These are phyloP conservation scores for Anthoceros angustus DNA, from an alignment of 225 moss, liverwort and hornwort species.

Conservation along the genomic window DNA sequence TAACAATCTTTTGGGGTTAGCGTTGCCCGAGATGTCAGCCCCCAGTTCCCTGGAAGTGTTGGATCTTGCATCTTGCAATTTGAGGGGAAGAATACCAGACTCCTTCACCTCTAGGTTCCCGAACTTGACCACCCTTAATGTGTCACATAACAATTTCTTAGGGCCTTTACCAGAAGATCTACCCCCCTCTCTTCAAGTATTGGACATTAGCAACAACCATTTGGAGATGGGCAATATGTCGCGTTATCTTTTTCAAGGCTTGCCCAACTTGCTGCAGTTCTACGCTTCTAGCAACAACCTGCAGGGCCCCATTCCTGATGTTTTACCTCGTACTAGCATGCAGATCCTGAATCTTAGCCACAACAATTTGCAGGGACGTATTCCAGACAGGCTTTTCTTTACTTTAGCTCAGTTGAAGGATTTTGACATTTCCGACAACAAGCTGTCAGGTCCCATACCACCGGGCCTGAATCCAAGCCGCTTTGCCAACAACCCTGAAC, in stretches of 20 bases:
- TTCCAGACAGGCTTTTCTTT: not conserved
- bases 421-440: conserved; percentile 6
- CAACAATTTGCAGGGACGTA: conserved; percentile 1
- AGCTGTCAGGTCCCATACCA: not conserved
- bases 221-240: no score
- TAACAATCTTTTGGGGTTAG: conserved; percentile 5
- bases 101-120: not conserved
- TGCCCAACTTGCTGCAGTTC: no score
- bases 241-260: no score
- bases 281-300: no score
- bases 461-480: not conserved
- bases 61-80: no score
- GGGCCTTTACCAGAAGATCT: not conserved
- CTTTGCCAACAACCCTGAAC: conserved; percentile 8
- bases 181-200: no score
- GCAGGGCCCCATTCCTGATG: not conserved
- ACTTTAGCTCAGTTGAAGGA: not conserved
- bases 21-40: not conserved
- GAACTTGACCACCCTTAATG: not conserved
- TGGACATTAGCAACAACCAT: no score
- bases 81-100: no score
- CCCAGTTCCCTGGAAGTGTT: not conserved
- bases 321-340: not conserved
- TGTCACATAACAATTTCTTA: not conserved
- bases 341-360: conserved; percentile 7